Evolutionary conservation across 257 asterid species (phyloP).

Genomic region (Cruciata laevipes): DNA sequence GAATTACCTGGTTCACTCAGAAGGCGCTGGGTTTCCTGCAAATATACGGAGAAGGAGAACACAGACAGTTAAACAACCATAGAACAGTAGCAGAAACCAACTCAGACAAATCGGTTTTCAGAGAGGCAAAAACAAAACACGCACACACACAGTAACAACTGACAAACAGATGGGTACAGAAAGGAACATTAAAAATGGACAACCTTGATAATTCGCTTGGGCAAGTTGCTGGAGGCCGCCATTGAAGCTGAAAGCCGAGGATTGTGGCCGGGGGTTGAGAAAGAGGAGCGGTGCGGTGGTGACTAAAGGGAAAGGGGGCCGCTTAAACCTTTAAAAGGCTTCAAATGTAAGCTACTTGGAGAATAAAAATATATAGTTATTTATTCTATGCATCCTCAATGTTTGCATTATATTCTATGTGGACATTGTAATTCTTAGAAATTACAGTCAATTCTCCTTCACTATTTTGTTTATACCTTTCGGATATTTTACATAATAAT

Average conservation of each 20-base stretch:
- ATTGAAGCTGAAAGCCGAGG: not conserved
- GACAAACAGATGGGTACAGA: not conserved
- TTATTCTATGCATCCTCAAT: not conserved
- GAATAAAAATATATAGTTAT: not conserved
- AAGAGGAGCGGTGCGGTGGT: not conserved
- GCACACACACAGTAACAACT: not conserved
- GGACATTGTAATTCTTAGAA: not conserved
- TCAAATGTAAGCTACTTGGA: not conserved
- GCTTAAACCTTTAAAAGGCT: not conserved
- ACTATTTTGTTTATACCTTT: too few species aligned
- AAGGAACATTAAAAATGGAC: not conserved
- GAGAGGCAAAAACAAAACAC: not conserved
- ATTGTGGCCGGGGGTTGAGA: not conserved
- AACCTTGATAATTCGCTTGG: not conserved
- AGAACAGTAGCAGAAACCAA: not conserved
- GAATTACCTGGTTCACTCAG: slow-evolving; percentile 91
- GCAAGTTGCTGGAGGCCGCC: not conserved
- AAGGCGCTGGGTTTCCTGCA: slow-evolving; percentile 96
- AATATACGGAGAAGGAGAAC: not conserved
- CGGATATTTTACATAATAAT: too few species aligned
- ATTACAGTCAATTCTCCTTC: not conserved
- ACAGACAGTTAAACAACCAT: not conserved
- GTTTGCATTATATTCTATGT: not conserved
- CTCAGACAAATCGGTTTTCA: not conserved
- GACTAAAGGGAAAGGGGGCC: not conserved